phyloP scores from a whole-genome alignment of 768 basidiomycete species.

The Mycena belliarum region DNA sequence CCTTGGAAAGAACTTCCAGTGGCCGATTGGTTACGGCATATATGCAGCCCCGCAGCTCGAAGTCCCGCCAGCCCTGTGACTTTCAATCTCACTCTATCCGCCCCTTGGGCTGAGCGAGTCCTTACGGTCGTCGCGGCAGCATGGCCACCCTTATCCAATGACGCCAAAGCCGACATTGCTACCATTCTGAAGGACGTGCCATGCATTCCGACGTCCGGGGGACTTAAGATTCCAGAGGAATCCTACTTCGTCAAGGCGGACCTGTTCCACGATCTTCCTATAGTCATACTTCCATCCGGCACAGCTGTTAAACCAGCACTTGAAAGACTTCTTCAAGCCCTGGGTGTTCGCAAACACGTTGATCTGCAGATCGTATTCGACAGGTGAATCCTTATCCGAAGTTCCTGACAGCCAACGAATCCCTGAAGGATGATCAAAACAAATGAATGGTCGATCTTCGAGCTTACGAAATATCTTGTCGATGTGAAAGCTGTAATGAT shows the following conservation, averaged over 20 bases:
- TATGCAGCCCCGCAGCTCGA: conserved; percentile 50
- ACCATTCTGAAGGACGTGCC: conserved; percentile 47
- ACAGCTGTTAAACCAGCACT: conserved; percentile 62
- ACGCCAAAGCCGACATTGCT: conserved; percentile 49
- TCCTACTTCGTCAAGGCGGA: conserved; percentile 86
- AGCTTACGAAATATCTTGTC: conserved; percentile 86
- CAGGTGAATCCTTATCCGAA: conserved; percentile 44
- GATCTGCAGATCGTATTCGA: conserved; percentile 93
- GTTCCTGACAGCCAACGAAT: not conserved
- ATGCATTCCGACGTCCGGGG: conserved; percentile 74
- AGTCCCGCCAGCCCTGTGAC: conserved; percentile 39
- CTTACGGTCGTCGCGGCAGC: conserved; percentile 63
- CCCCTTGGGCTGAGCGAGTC: conserved; percentile 81
- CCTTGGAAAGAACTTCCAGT: conserved; percentile 80
- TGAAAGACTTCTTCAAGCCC: conserved; percentile 67
- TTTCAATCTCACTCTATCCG: conserved; percentile 64
- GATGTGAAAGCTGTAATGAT: conserved; percentile 58
- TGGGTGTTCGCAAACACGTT: conserved; percentile 90
- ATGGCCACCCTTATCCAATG: conserved; percentile 65
- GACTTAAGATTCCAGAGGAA: conserved; percentile 70
- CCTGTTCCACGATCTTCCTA: conserved; percentile 86
- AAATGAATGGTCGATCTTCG: conserved; percentile 85
- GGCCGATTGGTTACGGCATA: conserved; percentile 71
- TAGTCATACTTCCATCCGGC: conserved; percentile 72
- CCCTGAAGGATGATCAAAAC: conserved; percentile 77